Evolutionary conservation across 2,329 filamentous ascomycete species (phyloP).

Genomic region (Trichoderma gracile): DNA sequence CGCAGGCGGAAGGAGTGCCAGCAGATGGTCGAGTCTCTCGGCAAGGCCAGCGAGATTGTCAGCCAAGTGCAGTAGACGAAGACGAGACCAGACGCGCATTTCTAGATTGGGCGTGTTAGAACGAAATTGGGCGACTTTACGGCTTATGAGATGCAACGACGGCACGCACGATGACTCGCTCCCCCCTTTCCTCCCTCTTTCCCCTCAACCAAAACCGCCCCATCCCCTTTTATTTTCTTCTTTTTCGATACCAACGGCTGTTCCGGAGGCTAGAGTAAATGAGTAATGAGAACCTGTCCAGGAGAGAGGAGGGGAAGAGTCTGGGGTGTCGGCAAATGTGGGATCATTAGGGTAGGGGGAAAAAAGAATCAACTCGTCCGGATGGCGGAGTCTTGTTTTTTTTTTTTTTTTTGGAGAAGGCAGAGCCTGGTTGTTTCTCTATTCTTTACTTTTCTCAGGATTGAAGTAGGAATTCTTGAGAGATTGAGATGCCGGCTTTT

Average conservation of each 20-base stretch:
- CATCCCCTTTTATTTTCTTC: conserved; percentile 27
- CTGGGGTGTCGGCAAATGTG: conserved; percentile 25
- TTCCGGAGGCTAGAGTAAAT: conserved; percentile 41
- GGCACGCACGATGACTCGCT: conserved; percentile 20
- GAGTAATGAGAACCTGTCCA: conserved; percentile 33
- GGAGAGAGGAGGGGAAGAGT: conserved; percentile 27
- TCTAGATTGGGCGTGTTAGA: conserved; percentile 25
- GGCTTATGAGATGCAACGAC: conserved; percentile 23
- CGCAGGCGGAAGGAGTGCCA: conserved; percentile 96
- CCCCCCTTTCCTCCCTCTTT: conserved; percentile 8
- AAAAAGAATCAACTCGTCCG: conserved; percentile 1
- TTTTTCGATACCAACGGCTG: conserved; percentile 44
- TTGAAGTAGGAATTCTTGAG: background rate
- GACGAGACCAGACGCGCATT: background rate
- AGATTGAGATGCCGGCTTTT: background rate
- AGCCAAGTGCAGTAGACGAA: conserved; percentile 65
- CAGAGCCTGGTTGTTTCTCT: background rate
- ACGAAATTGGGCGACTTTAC: conserved; percentile 17
- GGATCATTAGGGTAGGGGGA: conserved; percentile 13
- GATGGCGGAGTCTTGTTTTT: conserved; percentile 22
- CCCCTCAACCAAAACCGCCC: conserved; percentile 25
- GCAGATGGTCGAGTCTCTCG: conserved; percentile 96
- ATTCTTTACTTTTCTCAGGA: background rate
- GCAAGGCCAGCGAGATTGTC: conserved; percentile 92
- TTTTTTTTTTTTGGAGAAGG: conserved; percentile 7